Evolutionary conservation across 75 land plant species (phyloP).

Genomic region (Pinus tabuliformis): DNA sequence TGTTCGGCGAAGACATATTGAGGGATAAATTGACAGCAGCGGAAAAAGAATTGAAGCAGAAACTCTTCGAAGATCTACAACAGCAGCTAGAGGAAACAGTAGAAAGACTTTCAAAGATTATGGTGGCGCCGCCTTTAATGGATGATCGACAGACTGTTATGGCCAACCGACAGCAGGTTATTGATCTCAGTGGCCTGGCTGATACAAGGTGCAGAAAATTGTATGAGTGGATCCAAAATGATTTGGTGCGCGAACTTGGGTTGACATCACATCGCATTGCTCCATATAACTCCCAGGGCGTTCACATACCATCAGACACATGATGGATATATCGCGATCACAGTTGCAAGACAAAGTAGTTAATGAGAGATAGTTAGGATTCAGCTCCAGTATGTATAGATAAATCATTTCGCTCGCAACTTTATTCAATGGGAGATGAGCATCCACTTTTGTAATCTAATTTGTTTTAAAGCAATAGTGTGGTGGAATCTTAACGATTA

Average conservation of each 20-base stretch:
- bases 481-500: too few species aligned
- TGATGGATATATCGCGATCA: too few species aligned
- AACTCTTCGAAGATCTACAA: slow-evolving; percentile 47
- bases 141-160: slow-evolving; percentile 3
- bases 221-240: slow-evolving; percentile 46
- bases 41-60: slow-evolving; percentile 35
- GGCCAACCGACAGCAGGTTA: slow-evolving; percentile 13
- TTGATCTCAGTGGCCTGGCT: slow-evolving; percentile 26
- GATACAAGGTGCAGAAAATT: slow-evolving; percentile 35
- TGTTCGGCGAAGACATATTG: too few species aligned
- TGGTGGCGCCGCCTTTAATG: slow-evolving; percentile 23
- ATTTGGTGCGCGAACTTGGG: slow-evolving; percentile 25
- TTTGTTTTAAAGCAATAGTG: too few species aligned
- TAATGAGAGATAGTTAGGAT: too few species aligned
- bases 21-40: slow-evolving; percentile 27
- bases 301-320: too few species aligned
- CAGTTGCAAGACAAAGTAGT: too few species aligned
- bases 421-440: too few species aligned
- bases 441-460: too few species aligned
- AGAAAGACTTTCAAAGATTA: slow-evolving; percentile 32
- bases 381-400: too few species aligned
- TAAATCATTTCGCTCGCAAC: too few species aligned
- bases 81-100: slow-evolving; percentile 36
- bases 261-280: slow-evolving; percentile 21
- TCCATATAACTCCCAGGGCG: too few species aligned